Evolutionary conservation across 257 asterid genomes (phyloP), one percentile per base, ranked within the genome.

Genomic region (Scutellaria barbata): DNA sequence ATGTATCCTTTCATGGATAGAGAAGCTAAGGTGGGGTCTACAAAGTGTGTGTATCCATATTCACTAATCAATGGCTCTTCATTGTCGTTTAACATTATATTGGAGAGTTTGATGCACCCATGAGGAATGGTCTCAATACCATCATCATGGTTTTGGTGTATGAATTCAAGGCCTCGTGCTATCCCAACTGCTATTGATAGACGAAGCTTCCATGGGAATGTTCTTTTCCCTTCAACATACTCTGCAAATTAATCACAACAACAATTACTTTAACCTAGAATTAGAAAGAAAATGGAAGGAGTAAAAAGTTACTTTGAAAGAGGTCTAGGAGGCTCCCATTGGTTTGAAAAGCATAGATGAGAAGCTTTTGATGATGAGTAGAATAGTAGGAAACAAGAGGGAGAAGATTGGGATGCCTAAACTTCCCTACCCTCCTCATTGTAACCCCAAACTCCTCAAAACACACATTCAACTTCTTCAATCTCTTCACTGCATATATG

Each of bases 51-150:
- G 35, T 67, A 77, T 7, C 25, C 25, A 20, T 20, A 0, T 20
- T 20, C 25, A 20, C 25, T 20, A 20, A 20, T 63, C 5, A 78
- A 45, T 11, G 87, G 86, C 41, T 73, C 75, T 25, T 68, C 66
- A 1, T 82, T 37, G 5, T 82, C 78, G 20, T 51, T 61, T 33
- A 85, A 13, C 47, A 85, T 60, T 73, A 85, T 82, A 45, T 85
- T 85, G 33, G 90, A 81, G 30, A 63, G 86, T 48, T 83, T 85
- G 51, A 85, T 71, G 84, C 74, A 78, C 8, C 87, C 86, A 52
- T 85, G 90, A 35, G 87, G 82, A 66, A 81, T 81, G 69, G 57
- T 78, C 35, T 30, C 4, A 30, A 1, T 30, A 4, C 5, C 35
- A 30, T 30, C 35, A 30, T 30, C 35, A 5, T 76, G 61, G 8